Conservation (phyloP, 2,329 filamentous ascomycete species). For the Scedosporium aurantiacum region DNA sequence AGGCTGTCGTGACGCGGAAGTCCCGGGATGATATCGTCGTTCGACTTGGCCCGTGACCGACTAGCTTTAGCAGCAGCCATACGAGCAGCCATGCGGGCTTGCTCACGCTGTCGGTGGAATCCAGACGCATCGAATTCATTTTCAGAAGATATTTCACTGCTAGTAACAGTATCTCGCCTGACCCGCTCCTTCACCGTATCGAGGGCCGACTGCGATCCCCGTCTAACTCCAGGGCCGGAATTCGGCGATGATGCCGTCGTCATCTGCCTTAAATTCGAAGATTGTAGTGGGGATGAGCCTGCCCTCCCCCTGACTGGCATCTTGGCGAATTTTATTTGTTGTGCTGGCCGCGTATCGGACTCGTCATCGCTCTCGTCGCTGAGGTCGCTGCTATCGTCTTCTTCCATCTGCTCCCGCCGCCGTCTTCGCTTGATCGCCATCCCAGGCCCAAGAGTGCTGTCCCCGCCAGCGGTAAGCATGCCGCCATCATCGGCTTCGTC, state of each 20-base stretch:
- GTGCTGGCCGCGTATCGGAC: constrained; percentile 58
- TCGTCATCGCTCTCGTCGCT: constrained; percentile 80
- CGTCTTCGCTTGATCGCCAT: constrained; percentile 56
- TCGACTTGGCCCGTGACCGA: constrained; percentile 27
- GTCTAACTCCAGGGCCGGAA: constrained; percentile 31
- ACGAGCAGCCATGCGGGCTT: constrained; percentile 42
- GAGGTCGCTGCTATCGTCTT: constrained; percentile 76
- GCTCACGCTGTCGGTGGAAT: constrained; percentile 53
- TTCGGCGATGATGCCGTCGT: constrained; percentile 35
- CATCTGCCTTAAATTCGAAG: constrained; percentile 44
- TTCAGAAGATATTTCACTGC: constrained; percentile 73
- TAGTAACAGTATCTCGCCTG: constrained; percentile 66
- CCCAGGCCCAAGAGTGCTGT: constrained; percentile 57
- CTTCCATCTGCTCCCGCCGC: constrained; percentile 64
- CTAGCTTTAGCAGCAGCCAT: constrained; percentile 14
- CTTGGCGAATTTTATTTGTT: constrained; percentile 92
- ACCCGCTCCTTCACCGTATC: constrained; percentile 60
- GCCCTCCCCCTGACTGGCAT: constrained; percentile 82
- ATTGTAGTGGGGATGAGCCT: constrained; percentile 76
- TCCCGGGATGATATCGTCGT: constrained; percentile 26
- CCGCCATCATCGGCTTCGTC: constrained; percentile 63
- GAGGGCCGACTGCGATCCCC: constrained; percentile 61
- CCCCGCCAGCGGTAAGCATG: constrained; percentile 57
- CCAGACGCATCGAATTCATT: constrained; percentile 62
- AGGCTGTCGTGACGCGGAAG: constrained; percentile 36